phyloP scores from a whole-genome alignment of 2,329 filamentous ascomycete species.

The Coniella vitis region DNA sequence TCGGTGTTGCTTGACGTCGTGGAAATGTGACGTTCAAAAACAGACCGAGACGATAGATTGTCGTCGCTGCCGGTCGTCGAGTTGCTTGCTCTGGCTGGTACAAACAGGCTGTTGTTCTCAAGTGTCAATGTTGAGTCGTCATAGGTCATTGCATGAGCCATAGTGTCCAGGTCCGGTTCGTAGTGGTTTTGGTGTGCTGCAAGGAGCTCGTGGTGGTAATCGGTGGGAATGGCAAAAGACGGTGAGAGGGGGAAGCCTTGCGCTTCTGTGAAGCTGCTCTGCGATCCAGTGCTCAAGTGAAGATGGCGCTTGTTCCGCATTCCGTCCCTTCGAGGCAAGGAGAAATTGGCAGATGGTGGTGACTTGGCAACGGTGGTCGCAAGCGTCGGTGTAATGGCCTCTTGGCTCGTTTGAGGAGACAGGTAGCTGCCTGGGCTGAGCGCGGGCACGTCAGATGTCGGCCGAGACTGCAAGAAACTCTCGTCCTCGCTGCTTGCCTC shows the following conservation, averaged over 20 bases:
- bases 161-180: conserved; percentile 26
- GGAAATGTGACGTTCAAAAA: conserved; percentile 47
- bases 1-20: conserved; percentile 47
- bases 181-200: conserved; percentile 28
- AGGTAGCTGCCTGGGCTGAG: conserved; percentile 42
- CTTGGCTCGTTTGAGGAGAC: conserved; percentile 20
- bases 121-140: conserved; percentile 30
- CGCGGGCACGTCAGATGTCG: conserved; percentile 31
- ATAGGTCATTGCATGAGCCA: conserved; percentile 23
- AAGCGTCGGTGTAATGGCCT: conserved; percentile 38
- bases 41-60: conserved; percentile 38
- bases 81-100: conserved; percentile 43
- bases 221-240: conserved; percentile 53
- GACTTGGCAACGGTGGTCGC: conserved; percentile 30
- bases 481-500: conserved; percentile 17
- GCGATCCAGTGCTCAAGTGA: conserved; percentile 37
- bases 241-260: conserved; percentile 55
- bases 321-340: conserved; percentile 37
- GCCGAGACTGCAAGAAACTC: conserved; percentile 6
- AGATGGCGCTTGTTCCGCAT: conserved; percentile 22
- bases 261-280: conserved; percentile 51
- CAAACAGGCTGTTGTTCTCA: conserved; percentile 26
- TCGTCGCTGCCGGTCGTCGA: conserved; percentile 47
- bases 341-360: conserved; percentile 43
- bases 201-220: conserved; percentile 51